Conservation (phyloP, 257 asterid genomes). For the Plantago elongata region DNA sequence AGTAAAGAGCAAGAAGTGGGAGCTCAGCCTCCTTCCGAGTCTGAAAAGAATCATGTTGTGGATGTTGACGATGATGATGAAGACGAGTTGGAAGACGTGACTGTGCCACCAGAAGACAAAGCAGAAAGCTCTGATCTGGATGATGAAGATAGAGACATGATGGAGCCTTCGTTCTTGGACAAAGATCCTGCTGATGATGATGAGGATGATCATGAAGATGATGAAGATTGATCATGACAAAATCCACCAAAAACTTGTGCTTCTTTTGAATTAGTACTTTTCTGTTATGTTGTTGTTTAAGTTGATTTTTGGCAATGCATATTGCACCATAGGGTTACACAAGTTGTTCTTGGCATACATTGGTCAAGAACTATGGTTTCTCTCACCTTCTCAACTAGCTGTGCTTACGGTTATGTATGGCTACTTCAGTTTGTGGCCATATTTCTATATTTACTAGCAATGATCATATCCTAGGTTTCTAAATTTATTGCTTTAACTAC, state of each 20-base stretch:
- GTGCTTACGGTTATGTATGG: constrained; percentile 3
- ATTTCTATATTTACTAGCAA: not conserved
- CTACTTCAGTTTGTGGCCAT: not conserved
- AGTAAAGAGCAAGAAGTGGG: constrained; percentile 18
- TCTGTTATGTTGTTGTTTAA: not conserved
- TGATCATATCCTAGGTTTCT: not conserved
- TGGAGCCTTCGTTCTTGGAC: constrained; percentile 19
- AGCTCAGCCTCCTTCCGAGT: constrained; percentile 6
- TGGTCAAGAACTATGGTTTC: constrained; percentile 2
- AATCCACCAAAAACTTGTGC: not conserved
- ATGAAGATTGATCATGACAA: constrained; percentile 3
- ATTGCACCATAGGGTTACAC: not conserved
- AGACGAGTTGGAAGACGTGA: constrained; percentile 13
- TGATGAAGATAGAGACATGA: constrained; percentile 19
- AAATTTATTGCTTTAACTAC: not conserved
- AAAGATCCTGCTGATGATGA: constrained; percentile 15
- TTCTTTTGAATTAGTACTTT: not conserved
- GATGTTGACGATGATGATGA: constrained; percentile 24
- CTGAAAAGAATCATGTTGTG: constrained; percentile 8
- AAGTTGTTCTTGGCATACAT: not conserved
- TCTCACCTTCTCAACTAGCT: not conserved
- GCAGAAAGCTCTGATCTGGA: constrained; percentile 16
- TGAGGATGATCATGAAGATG: constrained; percentile 15
- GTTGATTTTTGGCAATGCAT: not conserved
- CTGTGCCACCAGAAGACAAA: constrained; percentile 21